Evolutionary conservation across 139 green algal species (phyloP).

Genomic region (Pseudopediastrum boryanum): DNA sequence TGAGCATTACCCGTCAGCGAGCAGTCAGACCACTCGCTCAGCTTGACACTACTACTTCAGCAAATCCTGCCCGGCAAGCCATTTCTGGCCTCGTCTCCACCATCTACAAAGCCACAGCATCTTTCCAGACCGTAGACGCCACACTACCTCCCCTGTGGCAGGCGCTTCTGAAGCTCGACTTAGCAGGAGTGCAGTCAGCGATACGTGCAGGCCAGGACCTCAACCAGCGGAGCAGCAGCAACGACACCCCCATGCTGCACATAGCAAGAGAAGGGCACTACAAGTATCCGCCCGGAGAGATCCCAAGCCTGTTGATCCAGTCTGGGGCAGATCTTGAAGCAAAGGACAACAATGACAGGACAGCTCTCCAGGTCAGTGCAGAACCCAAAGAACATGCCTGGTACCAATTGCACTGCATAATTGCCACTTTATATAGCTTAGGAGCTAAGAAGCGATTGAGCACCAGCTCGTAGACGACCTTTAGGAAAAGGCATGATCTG

Average conservation of each 20-base stretch:
- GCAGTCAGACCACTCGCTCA: too few relatives aligned
- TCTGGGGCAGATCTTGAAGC: conserved; percentile 51
- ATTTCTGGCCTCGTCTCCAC: conserved; percentile 21
- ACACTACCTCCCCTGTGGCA: conserved; percentile 8
- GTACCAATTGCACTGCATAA: too few relatives aligned
- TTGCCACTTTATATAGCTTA: too few relatives aligned
- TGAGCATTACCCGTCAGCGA: too few relatives aligned
- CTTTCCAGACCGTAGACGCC: conserved; percentile 11
- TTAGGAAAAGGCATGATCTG: too few relatives aligned
- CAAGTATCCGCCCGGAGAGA: conserved; percentile 55
- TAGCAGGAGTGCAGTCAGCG: conserved; percentile 30
- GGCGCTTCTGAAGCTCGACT: conserved; percentile 35
- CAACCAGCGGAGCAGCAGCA: conserved; percentile 23
- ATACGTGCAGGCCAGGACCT: conserved; percentile 22
- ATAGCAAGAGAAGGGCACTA: conserved; percentile 51
- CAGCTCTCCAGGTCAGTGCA: conserved; percentile 44
- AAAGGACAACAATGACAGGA: conserved; percentile 40
- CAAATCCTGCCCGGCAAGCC: conserved; percentile 11
- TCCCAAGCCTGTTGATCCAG: conserved; percentile 46
- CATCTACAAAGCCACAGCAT: conserved; percentile 47
- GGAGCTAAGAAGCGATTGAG: too few relatives aligned
- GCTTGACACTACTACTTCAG: too few relatives aligned
- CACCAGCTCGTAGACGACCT: too few relatives aligned
- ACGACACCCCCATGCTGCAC: conserved; percentile 50
- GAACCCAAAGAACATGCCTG: too few relatives aligned